Evolutionary conservation across 306 rosid genomes (phyloP).

Genomic region (Morella rubra): DNA sequence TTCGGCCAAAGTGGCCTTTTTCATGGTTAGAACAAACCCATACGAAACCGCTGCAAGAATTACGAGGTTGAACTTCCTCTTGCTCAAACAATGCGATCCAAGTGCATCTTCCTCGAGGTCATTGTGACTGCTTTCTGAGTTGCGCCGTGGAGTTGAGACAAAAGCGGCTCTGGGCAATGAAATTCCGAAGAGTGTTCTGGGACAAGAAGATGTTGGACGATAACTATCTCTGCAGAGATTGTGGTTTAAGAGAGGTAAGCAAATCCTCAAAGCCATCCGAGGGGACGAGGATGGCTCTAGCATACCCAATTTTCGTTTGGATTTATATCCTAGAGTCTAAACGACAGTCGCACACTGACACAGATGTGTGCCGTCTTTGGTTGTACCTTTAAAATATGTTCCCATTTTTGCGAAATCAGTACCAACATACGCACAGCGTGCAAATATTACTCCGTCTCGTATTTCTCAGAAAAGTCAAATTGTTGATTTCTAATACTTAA

Average conservation of each 20-base stretch:
- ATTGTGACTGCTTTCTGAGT: constrained; percentile 1
- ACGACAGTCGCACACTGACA: not conserved
- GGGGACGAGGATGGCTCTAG: not conserved
- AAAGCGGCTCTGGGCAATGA: constrained; percentile 23
- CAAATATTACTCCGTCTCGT: too few species aligned
- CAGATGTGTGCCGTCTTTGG: too few species aligned
- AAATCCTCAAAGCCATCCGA: constrained; percentile 31
- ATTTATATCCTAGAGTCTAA: too few species aligned
- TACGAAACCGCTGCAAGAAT: constrained; percentile 36
- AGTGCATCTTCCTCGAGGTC: constrained; percentile 17
- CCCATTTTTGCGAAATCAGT: too few species aligned
- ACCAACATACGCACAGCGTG: too few species aligned
- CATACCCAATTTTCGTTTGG: not conserved
- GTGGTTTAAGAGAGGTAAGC: constrained; percentile 24
- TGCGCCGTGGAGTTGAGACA: constrained; percentile 3
- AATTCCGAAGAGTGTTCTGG: constrained; percentile 28
- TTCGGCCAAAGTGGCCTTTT: constrained; percentile 45
- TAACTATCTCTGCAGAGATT: constrained; percentile 20
- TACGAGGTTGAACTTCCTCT: constrained; percentile 52
- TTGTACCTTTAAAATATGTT: too few species aligned
- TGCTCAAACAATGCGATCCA: constrained; percentile 29
- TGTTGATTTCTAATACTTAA: too few species aligned
- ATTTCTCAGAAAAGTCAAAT: too few species aligned
- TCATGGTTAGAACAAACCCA: constrained; percentile 38
- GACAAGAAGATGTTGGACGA: constrained; percentile 24